phyloP scores from a whole-genome alignment of 2,329 filamentous ascomycete genomes.

The Rugonectria rugulosa region DNA sequence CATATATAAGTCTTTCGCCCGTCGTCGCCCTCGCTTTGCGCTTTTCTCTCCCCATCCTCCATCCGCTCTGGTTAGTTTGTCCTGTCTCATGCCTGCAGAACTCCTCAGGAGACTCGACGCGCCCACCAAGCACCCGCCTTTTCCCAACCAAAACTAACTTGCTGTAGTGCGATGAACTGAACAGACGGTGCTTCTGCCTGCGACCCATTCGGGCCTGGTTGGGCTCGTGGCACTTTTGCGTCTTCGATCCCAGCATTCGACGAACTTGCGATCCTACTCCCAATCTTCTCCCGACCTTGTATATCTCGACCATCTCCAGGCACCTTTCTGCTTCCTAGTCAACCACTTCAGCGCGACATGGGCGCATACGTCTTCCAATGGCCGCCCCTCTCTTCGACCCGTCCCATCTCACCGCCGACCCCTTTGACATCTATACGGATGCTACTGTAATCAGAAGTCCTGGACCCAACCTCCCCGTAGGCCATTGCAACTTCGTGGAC shows the following conservation, averaged over 20 bases:
- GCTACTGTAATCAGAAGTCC: conserved; percentile 40
- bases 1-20: conserved; percentile 34
- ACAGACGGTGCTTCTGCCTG: conserved; percentile 40
- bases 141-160: conserved; percentile 21
- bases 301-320: conserved; percentile 5
- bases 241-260: conserved; percentile 23
- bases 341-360: conserved; percentile 38
- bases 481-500: conserved; percentile 66
- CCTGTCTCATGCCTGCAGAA: conserved; percentile 19
- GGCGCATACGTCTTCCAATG: conserved; percentile 52
- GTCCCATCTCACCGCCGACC: conserved; percentile 51
- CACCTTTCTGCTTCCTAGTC: conserved; percentile 11
- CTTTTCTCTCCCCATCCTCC: conserved; percentile 8
- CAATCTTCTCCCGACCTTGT: not conserved
- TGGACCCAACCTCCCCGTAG: conserved; percentile 54
- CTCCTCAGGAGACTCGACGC: conserved; percentile 24
- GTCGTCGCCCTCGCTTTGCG: conserved; percentile 5
- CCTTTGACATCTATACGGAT: conserved; percentile 66
- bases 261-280: conserved; percentile 16
- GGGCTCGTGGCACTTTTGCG: conserved; percentile 37
- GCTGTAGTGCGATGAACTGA: conserved; percentile 46
- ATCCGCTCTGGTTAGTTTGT: conserved; percentile 33
- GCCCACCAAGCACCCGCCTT: conserved; percentile 14
- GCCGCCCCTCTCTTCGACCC: conserved; percentile 59
- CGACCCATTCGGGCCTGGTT: conserved; percentile 47